Evolutionary conservation across 2,329 filamentous ascomycete species (phyloP), one percentile per base, ranked within the genome.

Genomic region (Trichoderma gracile): DNA sequence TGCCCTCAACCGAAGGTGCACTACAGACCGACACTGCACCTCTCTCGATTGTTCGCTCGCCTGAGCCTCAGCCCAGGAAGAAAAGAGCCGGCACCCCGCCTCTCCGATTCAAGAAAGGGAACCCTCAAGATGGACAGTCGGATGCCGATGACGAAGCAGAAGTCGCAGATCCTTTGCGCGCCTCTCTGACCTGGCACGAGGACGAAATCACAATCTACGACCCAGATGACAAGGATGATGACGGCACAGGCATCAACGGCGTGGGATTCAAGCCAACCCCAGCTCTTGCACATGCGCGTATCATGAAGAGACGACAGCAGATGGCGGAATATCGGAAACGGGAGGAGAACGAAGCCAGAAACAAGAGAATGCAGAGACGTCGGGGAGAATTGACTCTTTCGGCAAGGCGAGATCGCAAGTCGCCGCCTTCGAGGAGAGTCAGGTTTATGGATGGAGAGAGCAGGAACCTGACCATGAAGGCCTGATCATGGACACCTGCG

Each of bases 171-270:
- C 83, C 84, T 0, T 71, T 86, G 10, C 80, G 85, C 42, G 85
- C 86, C 7, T 81, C 85, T 3, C 77, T 89, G 59, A 89, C 87
- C 1, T 89, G 87, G 87, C 86, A 86, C 69, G 85, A 88, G 68
- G 83, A 89, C 68, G 87, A 89, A 71, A 89, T 89, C 66, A 89
- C 87, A 1, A 80, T 88, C 30, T 87, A 89, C 73, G 84, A 88
- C 68, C 84, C 86, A 0, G 79, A 86, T 46, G 87, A 89, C 71
- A 81, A 84, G 67, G 86, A 89, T 67, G 87, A 89, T 70, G 87
- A 89, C 70, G 87, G 87, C 57, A 84, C 83, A 3, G 87, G 87
- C 23, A 85, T 89, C 70, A 89, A 89, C 72, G 87, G 87, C 5
- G 85, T 89, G 66, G 87, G 87, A 0, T 89, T 89, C 76, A 85